phyloP scores from a whole-genome alignment of 2,329 filamentous ascomycete genomes.

The Ilyonectria robusta region DNA sequence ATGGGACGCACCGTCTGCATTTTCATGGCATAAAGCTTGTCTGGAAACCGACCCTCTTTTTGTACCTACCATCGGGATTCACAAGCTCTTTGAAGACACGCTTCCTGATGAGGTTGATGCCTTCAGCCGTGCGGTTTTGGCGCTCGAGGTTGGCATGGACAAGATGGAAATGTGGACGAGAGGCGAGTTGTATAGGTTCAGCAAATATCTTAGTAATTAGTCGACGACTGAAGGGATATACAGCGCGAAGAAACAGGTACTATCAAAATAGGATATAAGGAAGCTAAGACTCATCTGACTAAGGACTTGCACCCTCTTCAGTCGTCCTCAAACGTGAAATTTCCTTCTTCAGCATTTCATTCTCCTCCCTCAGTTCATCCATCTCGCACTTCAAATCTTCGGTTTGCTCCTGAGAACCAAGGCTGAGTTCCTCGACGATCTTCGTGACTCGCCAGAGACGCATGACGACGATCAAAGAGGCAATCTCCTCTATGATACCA shows the following conservation, averaged over 20 bases:
- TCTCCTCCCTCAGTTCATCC: conserved; percentile 65
- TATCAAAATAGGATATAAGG: neutral
- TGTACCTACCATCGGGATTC: too few species aligned
- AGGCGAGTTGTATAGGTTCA: too few species aligned
- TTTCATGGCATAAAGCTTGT: too few species aligned
- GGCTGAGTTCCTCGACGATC: conserved; percentile 77
- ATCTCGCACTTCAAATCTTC: conserved; percentile 69
- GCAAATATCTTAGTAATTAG: too few species aligned
- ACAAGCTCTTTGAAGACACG: too few species aligned
- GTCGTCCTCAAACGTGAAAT: conserved; percentile 8
- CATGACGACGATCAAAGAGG: conserved; percentile 75
- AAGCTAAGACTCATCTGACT: neutral
- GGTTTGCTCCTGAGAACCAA: conserved; percentile 74
- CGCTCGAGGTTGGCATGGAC: too few species aligned
- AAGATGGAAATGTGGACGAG: too few species aligned
- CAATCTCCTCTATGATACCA: conserved; percentile 74
- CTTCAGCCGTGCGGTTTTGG: too few species aligned
- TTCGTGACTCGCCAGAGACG: conserved; percentile 79
- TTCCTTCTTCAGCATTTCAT: conserved; percentile 39
- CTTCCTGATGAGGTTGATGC: too few species aligned
- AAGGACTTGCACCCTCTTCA: neutral
- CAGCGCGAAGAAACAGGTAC: neutral
- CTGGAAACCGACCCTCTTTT: too few species aligned
- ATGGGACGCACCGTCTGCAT: too few species aligned
- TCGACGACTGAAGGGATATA: too few species aligned